phyloP scores from a whole-genome alignment of 345 rosid genomes.

The Citrus australasica region DNA sequence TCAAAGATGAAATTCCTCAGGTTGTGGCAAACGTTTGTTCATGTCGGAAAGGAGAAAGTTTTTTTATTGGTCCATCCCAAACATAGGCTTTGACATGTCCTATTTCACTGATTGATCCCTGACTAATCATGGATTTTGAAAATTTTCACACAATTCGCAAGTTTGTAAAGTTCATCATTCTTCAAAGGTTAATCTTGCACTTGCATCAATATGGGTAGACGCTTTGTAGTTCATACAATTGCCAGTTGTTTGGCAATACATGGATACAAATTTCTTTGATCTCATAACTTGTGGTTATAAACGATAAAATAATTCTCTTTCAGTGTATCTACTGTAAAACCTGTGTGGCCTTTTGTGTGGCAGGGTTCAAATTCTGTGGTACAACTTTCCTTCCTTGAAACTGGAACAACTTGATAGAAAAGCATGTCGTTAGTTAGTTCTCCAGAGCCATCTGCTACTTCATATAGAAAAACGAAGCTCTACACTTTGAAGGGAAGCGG shows the following conservation, averaged over 20 bases:
- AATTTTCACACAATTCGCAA: neutral
- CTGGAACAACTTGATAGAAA: constrained; percentile 19
- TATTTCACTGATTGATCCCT: neutral
- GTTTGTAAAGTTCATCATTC: neutral
- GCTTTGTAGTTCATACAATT: neutral
- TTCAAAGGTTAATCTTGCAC: neutral
- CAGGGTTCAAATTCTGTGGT: constrained; percentile 25
- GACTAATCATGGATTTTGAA: neutral
- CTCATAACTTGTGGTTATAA: neutral
- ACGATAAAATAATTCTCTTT: neutral
- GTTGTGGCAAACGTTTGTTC: neutral
- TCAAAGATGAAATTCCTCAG: neutral
- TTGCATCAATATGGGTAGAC: neutral
- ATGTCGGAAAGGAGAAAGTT: neutral
- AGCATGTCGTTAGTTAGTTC: constrained; percentile 69
- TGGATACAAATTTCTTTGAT: neutral
- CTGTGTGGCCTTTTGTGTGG: constrained; percentile 7
- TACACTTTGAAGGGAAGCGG: constrained; percentile 49
- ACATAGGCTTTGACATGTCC: neutral
- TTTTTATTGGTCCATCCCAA: neutral
- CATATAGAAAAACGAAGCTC: constrained; percentile 52
- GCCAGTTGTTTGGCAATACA: neutral
- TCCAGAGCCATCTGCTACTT: constrained; percentile 47
- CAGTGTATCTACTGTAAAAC: neutral
- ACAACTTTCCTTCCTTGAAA: constrained; percentile 6